phyloP scores from a whole-genome alignment of 495 filamentous ascomycete species.

The Hypoxylon fragiforme region DNA sequence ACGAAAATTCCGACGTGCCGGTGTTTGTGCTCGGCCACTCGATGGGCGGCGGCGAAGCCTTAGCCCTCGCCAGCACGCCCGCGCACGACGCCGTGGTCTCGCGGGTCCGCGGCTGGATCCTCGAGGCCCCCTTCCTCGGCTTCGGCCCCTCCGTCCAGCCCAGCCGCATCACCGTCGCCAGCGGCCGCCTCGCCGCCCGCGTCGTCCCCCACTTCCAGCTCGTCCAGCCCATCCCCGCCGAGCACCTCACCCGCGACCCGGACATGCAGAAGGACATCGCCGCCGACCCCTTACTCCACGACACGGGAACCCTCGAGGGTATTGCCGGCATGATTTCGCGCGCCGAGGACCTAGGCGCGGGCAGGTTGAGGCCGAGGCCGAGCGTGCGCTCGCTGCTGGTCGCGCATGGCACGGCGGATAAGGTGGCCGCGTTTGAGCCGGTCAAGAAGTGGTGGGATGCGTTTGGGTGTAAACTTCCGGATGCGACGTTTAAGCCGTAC shows the following conservation, averaged over 20 bases:
- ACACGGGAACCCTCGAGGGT: slow-evolving; percentile 78
- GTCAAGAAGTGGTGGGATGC: slow-evolving; percentile 63
- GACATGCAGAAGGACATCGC: slow-evolving; percentile 56
- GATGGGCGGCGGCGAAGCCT: slow-evolving; percentile 75
- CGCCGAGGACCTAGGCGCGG: slow-evolving; percentile 53
- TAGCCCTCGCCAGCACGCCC: slow-evolving; percentile 51
- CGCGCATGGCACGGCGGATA: slow-evolving; percentile 69
- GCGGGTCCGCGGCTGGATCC: slow-evolving; percentile 65
- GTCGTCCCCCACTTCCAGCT: slow-evolving; percentile 65
- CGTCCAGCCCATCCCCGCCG: slow-evolving; percentile 57
- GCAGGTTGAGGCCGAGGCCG: slow-evolving; percentile 41
- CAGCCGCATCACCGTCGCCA: slow-evolving; percentile 53
- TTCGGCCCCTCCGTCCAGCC: slow-evolving; percentile 67
- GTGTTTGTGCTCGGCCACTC: slow-evolving; percentile 88
- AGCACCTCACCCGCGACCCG: slow-evolving; percentile 65
- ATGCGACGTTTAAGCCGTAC: slow-evolving; percentile 72
- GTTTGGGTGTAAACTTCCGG: slow-evolving; percentile 53
- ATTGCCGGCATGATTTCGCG: slow-evolving; percentile 76
- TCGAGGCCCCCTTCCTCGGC: slow-evolving; percentile 70
- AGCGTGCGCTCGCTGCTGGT: slow-evolving; percentile 58
- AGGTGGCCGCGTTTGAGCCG: slow-evolving; percentile 62
- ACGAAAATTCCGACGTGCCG: slow-evolving; percentile 47
- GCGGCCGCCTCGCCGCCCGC: slow-evolving; percentile 65
- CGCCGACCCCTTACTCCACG: slow-evolving; percentile 70
- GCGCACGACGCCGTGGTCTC: slow-evolving; percentile 47